Evolutionary conservation across 2,329 filamentous ascomycete genomes (phyloP), one percentile per base, ranked within the genome.

Genomic region (Arthrinium puccinioides): DNA sequence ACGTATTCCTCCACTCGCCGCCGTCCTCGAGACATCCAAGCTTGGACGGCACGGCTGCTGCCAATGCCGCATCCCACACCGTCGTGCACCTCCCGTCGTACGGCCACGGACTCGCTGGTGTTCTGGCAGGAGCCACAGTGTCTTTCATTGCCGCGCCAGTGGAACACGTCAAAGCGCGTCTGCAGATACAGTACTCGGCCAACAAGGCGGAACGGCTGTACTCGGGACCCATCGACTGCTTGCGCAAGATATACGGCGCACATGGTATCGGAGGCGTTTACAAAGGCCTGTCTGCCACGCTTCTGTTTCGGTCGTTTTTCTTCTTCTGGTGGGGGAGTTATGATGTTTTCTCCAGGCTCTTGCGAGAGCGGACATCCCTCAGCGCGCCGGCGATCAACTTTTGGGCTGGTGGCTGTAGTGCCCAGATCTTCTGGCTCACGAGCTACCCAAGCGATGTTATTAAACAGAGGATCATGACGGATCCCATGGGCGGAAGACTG

Each of bases 311-410:
- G 14, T 79, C 80, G 11, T 94, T 90, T 66, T 98, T 98, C 71
- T 96, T 95, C 72, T 92, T 83, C 67, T 97, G 89, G 89, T 98
- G 92, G 92, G 81, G 82, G n/a, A 84, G 80, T 42, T 98, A 98
- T 66, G 90, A 96, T 53, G 50, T 95, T 21, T 74, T 97, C 49
- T 85, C 86, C 5, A 71, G 77, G 16, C 64, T 72, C 41, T 67
- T 97, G 55, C 68, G 75, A 38, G 61, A 75, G 14, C 68, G 79
- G 50, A 95, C 89, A 3, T 62, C 50, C 10, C 65, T 96, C 37
- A 84, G 84, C 37, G 77, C 79, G 0, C 87, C 92, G 0, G 81
- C 81, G 1, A 72, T 97, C 54, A 97, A 97, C 58, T 98, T 98
- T 67, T 97, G 90, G 90, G 90, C 92, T 0, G 92, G 92, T 4